Evolutionary conservation across 352 stramenopile species (phyloP).

Genomic region (Pythium utonaiense): DNA sequence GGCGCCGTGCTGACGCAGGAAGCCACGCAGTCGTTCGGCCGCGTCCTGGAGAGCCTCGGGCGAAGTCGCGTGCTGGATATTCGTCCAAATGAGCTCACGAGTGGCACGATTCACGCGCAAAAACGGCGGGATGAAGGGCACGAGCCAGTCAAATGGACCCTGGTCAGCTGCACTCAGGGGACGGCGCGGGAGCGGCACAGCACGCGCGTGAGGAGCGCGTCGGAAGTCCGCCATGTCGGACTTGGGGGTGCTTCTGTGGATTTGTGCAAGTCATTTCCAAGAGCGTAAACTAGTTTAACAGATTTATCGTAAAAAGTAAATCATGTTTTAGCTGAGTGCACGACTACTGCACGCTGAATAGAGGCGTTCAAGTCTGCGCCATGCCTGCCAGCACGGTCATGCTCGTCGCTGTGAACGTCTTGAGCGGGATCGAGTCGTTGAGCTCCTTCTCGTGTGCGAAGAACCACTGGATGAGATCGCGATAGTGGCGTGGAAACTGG

Average conservation of each 20-base stretch:
- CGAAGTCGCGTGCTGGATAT: conserved; percentile 30
- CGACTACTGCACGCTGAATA: too few species aligned
- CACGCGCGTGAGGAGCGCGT: background rate
- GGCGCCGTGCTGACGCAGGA: conserved; percentile 21
- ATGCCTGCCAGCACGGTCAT: conserved; percentile 38
- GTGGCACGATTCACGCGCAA: conserved; percentile 78
- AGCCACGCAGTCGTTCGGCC: background rate
- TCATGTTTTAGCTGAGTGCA: background rate
- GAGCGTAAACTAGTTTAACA: background rate
- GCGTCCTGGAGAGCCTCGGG: conserved; percentile 28
- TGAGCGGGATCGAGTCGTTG: conserved; percentile 21
- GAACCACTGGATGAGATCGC: conserved; percentile 54
- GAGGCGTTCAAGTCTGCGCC: conserved; percentile 3
- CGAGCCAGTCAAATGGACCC: conserved; percentile 60
- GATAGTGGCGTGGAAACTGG: conserved; percentile 54
- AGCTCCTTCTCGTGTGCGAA: conserved; percentile 35
- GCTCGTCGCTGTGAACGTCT: conserved; percentile 34
- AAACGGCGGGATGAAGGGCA: conserved; percentile 81
- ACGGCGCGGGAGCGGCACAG: background rate
- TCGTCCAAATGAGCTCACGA: conserved; percentile 36
- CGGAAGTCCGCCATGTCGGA: background rate
- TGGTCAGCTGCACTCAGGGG: conserved; percentile 21
- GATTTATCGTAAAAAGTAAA: background rate
- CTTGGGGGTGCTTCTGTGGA: too few species aligned
- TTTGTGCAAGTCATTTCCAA: too few species aligned